Evolutionary conservation across 2,329 filamentous ascomycete genomes (phyloP), one percentile per base, ranked within the genome.

Genomic region (Penicillium sp.): DNA sequence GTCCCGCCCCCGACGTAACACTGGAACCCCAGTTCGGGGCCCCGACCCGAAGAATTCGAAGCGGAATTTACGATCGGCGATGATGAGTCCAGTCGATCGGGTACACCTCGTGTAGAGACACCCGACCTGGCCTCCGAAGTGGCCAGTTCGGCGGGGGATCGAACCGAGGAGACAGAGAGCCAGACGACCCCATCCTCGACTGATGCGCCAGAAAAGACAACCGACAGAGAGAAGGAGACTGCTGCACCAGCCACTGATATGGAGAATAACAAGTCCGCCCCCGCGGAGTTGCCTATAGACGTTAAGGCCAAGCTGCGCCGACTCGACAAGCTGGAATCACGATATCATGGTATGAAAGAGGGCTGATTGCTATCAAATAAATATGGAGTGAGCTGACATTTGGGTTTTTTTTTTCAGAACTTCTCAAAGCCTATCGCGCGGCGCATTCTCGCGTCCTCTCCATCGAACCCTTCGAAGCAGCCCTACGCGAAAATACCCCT

Each of bases 401-500:
- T 35, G n/a, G 5, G 16, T 19, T 29, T 26, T 23, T 19, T 29
- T 26, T 31, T 57, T n/a, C 64, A 92, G 93, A 98, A 69, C 82
- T 99, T 1, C 81, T 98, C 50, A 89, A 92, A 55, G 96, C 93
- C 9, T 99, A 99, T 76, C 87, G 92, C 60, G 88, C 93, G 63
- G 95, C 95, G 19, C 93, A 99, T 78, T 86, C 90, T 56, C 88
- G 92, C 51, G 91, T 93, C 43, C 86, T 90, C 13, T 86, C 90
- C 3, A 96, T 98, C 68, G 95, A 98, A 70, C 90, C 92, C 0
- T 99, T 99, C 72, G 95, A 99, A 77, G 88, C 91, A 54, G 88
- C 90, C 0, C 82, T 99, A 8, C 91, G 92, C 67, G 95, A 99
- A 72, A 91, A 96, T 67, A 99, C 95, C 0, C 93, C 95, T 2